phyloP scores from a whole-genome alignment of 306 rosid species.

The Datisca glomerata region DNA sequence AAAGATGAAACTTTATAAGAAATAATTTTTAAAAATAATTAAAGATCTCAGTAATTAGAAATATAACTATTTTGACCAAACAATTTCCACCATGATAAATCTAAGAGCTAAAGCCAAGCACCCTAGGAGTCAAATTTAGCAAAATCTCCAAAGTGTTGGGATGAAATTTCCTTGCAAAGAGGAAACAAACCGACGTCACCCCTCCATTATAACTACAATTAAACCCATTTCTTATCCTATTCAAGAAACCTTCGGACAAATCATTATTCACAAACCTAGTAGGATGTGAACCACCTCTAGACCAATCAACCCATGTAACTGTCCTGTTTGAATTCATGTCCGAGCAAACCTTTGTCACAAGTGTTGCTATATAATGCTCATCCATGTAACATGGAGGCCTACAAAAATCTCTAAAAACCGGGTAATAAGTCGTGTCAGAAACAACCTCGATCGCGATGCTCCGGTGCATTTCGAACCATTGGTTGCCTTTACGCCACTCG shows the following conservation, averaged over 20 bases:
- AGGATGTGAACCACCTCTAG: slow-evolving; percentile 24
- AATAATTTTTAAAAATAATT: too few relatives aligned
- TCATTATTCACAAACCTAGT: slow-evolving; percentile 11
- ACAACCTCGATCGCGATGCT: slow-evolving; percentile 18
- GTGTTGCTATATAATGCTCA: slow-evolving; percentile 30
- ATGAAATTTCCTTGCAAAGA: slow-evolving; percentile 31
- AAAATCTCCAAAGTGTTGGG: slow-evolving; percentile 17
- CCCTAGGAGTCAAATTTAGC: slow-evolving; percentile 8
- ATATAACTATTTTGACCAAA: too few relatives aligned
- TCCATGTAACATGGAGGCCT: slow-evolving; percentile 28
- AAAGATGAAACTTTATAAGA: too few relatives aligned
- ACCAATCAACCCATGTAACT: slow-evolving; percentile 38
- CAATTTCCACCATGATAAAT: too few relatives aligned
- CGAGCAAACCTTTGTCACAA: slow-evolving; percentile 13
- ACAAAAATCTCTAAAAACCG: slow-evolving; percentile 15
- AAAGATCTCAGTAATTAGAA: too few relatives aligned
- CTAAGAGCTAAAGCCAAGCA: slow-evolving; percentile 12
- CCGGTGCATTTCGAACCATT: slow-evolving; percentile 24
- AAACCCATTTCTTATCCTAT: slow-evolving; percentile 17
- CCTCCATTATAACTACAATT: slow-evolving; percentile 24
- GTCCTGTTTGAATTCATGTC: slow-evolving; percentile 16
- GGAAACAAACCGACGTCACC: slow-evolving; percentile 14
- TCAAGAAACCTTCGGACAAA: slow-evolving; percentile 13
- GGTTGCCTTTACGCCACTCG: slow-evolving; percentile 27
- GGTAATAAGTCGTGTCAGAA: slow-evolving; percentile 13